Conservation (phyloP, 2,329 filamentous ascomycete species). For the Microcyclosporella mali region DNA sequence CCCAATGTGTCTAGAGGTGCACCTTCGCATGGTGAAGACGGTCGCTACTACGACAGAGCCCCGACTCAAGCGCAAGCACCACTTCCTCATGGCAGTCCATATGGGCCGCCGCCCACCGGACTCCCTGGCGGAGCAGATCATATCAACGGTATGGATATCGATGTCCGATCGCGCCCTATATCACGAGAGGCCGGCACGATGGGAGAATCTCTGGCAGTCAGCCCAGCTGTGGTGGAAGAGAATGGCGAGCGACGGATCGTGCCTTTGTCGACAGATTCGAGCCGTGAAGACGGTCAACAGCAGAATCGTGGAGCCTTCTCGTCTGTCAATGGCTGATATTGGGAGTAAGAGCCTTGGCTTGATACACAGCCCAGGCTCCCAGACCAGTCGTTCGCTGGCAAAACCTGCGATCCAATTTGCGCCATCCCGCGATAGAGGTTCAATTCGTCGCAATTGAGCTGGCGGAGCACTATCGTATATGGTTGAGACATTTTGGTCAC, state of each 20-base stretch:
- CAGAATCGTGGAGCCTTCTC: background rate
- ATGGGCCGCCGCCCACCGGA: constrained; percentile 14
- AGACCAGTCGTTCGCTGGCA: no score
- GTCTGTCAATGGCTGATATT: constrained; percentile 2
- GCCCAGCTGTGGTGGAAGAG: background rate
- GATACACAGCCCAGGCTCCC: no score
- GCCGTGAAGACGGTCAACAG: constrained; percentile 1
- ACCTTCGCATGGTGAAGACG: constrained; percentile 3
- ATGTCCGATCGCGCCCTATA: background rate
- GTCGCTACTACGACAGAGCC: constrained; percentile 2
- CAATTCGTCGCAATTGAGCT: no score
- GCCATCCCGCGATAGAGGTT: no score
- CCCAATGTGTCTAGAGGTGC: constrained; percentile 1
- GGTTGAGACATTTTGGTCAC: no score
- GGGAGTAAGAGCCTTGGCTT: background rate
- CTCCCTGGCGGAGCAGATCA: constrained; percentile 9
- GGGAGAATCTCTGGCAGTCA: constrained; percentile 3
- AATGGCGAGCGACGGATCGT: constrained; percentile 2
- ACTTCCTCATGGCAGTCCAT: constrained; percentile 17
- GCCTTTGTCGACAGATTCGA: background rate
- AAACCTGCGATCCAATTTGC: no score
- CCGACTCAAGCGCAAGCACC: constrained; percentile 5
- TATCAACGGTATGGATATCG: constrained; percentile 4
- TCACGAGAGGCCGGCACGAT: background rate
- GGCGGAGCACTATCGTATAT: no score